Conservation (phyloP, 345 rosid genomes). For the Erodium maritimum region DNA sequence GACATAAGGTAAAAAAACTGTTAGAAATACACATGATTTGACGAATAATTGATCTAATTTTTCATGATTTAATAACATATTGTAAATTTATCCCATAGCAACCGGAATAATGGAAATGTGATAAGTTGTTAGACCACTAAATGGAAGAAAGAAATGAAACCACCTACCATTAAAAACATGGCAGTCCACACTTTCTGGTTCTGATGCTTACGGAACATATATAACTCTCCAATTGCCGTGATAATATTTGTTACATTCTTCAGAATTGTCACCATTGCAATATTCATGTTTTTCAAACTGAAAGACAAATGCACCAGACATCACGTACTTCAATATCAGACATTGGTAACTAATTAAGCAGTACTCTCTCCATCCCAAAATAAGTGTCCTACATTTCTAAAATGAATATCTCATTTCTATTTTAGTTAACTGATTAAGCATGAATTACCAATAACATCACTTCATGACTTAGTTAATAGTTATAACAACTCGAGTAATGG, state of each 20-base stretch:
- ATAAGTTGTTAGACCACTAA: neutral
- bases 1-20: neutral
- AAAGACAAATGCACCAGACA: constrained; percentile 16
- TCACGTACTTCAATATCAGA: neutral
- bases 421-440: too few species aligned
- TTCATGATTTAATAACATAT: too few species aligned
- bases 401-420: too few species aligned
- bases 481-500: too few species aligned
- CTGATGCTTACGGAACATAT: constrained; percentile 74
- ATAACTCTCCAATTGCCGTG: constrained; percentile 79
- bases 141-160: neutral
- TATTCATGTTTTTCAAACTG: constrained; percentile 83
- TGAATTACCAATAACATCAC: too few species aligned
- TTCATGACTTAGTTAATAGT: too few species aligned
- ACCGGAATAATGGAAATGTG: neutral
- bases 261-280: constrained; percentile 94
- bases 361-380: too few species aligned
- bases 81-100: neutral
- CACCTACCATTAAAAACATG: constrained; percentile 76
- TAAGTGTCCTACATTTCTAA: too few species aligned
- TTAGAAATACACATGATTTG: neutral
- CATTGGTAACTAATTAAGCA: too few species aligned
- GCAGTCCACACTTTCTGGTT: constrained; percentile 89
- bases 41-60: neutral
- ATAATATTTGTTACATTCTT: constrained; percentile 89